phyloP scores from a whole-genome alignment of 805 yeast species.

The Metschnikowia reukaufii region DNA sequence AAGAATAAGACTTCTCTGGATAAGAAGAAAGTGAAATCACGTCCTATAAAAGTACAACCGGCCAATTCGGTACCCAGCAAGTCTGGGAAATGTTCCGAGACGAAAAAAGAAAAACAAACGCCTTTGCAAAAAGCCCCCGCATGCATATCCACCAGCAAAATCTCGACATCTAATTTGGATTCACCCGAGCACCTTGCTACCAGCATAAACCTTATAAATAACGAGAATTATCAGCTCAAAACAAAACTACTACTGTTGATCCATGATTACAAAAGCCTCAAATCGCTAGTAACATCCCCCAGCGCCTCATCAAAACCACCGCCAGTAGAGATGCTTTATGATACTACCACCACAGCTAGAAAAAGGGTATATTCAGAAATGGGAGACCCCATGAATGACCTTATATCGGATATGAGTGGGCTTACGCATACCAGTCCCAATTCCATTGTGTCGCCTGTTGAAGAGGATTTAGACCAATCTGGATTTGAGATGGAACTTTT shows the following conservation, averaged over 20 bases:
- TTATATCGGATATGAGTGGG: slow-evolving; percentile 30
- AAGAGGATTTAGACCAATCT: slow-evolving; percentile 5
- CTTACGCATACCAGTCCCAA: slow-evolving; percentile 24
- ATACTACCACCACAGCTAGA: slow-evolving; percentile 22
- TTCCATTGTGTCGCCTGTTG: slow-evolving; percentile 10
- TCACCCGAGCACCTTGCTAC: slow-evolving; percentile 16
- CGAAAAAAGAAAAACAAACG: neutral
- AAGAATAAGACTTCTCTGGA: slow-evolving; percentile 16
- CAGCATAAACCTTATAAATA: slow-evolving; percentile 24
- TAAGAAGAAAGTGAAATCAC: slow-evolving; percentile 12
- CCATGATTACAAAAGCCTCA: slow-evolving; percentile 41
- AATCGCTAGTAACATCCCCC: slow-evolving; percentile 27
- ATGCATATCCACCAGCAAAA: neutral
- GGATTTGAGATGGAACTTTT: slow-evolving; percentile 22
- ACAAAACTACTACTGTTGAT: slow-evolving; percentile 35
- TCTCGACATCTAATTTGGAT: slow-evolving; percentile 1
- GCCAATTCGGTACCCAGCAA: neutral
- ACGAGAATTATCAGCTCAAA: slow-evolving; percentile 38
- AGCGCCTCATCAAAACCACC: slow-evolving; percentile 2
- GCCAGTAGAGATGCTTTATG: slow-evolving; percentile 13
- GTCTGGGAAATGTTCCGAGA: neutral
- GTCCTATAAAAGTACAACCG: slow-evolving; percentile 24
- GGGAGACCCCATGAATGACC: slow-evolving; percentile 25
- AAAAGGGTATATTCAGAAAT: slow-evolving; percentile 20
- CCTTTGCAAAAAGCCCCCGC: neutral